A percentile compares a stretch with the other conserved stretches of the same genome.
Evolutionary conservation across 2,329 filamentous ascomycete genomes (phyloP).

Genomic region (Dactylellina drechsleri): DNA sequence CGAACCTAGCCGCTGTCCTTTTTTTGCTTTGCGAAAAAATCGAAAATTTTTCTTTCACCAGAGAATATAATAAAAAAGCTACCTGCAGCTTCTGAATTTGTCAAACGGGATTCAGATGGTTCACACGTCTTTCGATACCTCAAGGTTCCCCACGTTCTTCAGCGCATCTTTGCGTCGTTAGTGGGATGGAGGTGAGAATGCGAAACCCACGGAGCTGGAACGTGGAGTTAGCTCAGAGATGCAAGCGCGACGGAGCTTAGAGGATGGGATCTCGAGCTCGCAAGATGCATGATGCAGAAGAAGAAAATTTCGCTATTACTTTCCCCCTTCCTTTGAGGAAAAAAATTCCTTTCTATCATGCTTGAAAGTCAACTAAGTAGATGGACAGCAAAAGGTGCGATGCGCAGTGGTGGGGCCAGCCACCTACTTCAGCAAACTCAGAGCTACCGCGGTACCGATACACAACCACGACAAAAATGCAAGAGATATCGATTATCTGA

Average conservation of each 20-base stretch:
- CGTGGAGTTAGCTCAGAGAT: constrained; percentile 45
- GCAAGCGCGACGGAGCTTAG: constrained; percentile 40
- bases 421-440: neutral
- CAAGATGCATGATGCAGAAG: constrained; percentile 43
- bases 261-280: constrained; percentile 34
- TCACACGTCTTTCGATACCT: constrained; percentile 43
- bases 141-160: constrained; percentile 54
- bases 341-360: constrained; percentile 1
- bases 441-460: constrained; percentile 16
- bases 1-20: neutral
- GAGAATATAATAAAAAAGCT: constrained; percentile 6
- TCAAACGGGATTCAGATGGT: constrained; percentile 19
- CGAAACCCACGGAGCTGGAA: constrained; percentile 54
- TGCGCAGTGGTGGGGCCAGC: constrained; percentile 9
- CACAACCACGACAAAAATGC: constrained; percentile 16
- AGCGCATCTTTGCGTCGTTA: constrained; percentile 36
- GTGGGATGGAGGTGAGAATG: constrained; percentile 45
- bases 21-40: constrained; percentile 7
- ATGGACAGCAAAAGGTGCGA: neutral
- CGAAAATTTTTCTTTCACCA: constrained; percentile 7
- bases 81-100: constrained; percentile 46
- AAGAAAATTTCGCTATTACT: constrained; percentile 21
- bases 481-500: constrained; percentile 18
- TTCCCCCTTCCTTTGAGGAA: neutral
- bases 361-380: neutral